These are phyloP conservation scores for Croton setiger DNA, from an alignment of 441 rosid species.

Conservation along the genomic window DNA sequence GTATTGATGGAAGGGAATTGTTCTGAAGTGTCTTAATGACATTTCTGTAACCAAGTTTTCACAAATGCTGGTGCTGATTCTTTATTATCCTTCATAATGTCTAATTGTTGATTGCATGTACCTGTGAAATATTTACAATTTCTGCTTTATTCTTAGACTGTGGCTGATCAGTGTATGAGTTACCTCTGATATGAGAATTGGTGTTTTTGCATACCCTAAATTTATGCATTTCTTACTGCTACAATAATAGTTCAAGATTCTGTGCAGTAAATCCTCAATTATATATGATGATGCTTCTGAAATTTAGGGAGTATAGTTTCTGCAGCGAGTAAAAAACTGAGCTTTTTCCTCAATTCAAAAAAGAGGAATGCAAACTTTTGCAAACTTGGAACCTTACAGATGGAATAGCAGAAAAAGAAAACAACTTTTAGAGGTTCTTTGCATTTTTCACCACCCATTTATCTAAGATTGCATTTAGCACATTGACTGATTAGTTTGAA, in stretches of 20 bases:
- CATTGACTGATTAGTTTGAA: neutral
- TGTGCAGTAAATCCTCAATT: neutral
- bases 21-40: neutral
- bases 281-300: neutral
- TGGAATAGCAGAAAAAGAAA: neutral
- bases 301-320: neutral
- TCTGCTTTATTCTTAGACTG: neutral
- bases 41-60: neutral
- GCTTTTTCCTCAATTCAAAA: neutral
- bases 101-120: neutral
- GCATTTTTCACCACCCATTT: neutral
- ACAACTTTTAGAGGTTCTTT: neutral
- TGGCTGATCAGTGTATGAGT: neutral
- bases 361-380: neutral
- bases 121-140: neutral
- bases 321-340: neutral
- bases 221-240: neutral
- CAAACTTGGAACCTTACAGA: neutral
- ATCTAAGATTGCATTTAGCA: neutral
- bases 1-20: neutral
- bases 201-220: neutral
- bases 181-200: neutral
- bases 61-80: neutral
- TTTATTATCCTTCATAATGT: neutral
- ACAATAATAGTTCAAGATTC: neutral